Base-by-base conservation (phyloP, 2,329 filamentous ascomycete genomes). In the Aureobasidium sp. region DNA sequence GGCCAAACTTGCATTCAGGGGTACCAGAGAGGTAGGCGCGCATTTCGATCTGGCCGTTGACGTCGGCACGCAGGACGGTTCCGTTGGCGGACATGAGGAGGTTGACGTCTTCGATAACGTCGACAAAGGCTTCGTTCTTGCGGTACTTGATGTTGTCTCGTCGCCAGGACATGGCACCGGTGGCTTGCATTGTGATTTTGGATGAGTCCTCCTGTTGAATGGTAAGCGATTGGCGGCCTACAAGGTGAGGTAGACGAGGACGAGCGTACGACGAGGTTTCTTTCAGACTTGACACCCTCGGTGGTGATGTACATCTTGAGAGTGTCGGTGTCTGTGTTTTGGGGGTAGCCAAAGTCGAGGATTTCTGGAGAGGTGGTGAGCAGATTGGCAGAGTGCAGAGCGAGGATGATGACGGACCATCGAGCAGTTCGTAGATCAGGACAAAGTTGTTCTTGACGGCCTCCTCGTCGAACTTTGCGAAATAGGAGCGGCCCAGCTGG, bases 221-320 rank as follows among this genome's bases (percentile, higher is more conserved):
- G 25, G 58, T 42, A 15, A 48, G 59, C 39, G 25, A 31, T 25
- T 27, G 55, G 11, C 14, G 48, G 71, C 25, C 36, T 2, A 17
- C 5, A n/a, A 11, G n/a, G 14, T 2, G 73, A 73, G 76, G 87
- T 88, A 67, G 84, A 87, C 17, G 11, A 39, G 15, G 84, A 87
- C 17, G 11, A 39, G 15, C 42, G 25, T 48, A 62, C 60, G 17
- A 62, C 42, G 7, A 64, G 62, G 36, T 49, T 47, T 68, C 86
- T 81, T 74, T 91, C 91, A 36, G 91, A 95, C 77, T 97, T 97
- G 77, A 99, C 93, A 63, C 94, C 94, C 79, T 99, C 94, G 39
- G 94, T 99, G 47, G 95, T 99, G 72, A 99, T 99, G 81, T 99
- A 99, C 93, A 97, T 97, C 78, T 99, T 99, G 70, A 99, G 81